phyloP scores from a whole-genome alignment of 768 basidiomycete species.

The Boletus fagicola region DNA sequence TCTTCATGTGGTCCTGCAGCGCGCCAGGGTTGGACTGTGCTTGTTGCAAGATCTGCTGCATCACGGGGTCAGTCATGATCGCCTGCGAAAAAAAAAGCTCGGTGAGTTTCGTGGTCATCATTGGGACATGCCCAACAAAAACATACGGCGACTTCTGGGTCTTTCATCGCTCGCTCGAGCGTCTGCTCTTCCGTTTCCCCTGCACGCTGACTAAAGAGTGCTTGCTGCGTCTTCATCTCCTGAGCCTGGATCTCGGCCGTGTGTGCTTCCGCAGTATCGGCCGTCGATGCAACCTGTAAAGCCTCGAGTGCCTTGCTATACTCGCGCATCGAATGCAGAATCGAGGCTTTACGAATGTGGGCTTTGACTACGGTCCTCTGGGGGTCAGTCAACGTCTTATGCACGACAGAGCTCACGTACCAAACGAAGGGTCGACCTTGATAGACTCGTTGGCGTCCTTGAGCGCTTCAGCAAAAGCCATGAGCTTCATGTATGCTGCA shows the following conservation, averaged over 20 bases:
- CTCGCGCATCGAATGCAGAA: conserved; percentile 89
- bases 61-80: conserved; percentile 88
- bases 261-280: conserved; percentile 82
- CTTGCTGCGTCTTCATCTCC: conserved; percentile 78
- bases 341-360: conserved; percentile 88
- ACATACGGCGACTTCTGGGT: conserved; percentile 91
- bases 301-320: conserved; percentile 84
- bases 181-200: conserved; percentile 92
- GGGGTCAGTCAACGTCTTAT: not conserved
- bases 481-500: conserved; percentile 95
- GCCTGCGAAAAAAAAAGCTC: conserved; percentile 40
- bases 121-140: conserved; percentile 13
- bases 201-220: conserved; percentile 72
- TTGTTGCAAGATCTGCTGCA: conserved; percentile 94
- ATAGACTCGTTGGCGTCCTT: conserved; percentile 96
- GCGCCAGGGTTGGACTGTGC: conserved; percentile 87
- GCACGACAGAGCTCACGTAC: conserved; percentile 38
- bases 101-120: conserved; percentile 6
- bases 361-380: conserved; percentile 63
- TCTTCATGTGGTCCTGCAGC: conserved; percentile 96
- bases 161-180: conserved; percentile 90
- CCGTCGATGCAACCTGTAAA: conserved; percentile 70
- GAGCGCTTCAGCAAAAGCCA: conserved; percentile 90
- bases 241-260: conserved; percentile 77
- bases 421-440: conserved; percentile 82